These are phyloP conservation scores for Penicillium capsulatum DNA, from an alignment of 2,329 filamentous ascomycete species.

Conservation along the genomic window DNA sequence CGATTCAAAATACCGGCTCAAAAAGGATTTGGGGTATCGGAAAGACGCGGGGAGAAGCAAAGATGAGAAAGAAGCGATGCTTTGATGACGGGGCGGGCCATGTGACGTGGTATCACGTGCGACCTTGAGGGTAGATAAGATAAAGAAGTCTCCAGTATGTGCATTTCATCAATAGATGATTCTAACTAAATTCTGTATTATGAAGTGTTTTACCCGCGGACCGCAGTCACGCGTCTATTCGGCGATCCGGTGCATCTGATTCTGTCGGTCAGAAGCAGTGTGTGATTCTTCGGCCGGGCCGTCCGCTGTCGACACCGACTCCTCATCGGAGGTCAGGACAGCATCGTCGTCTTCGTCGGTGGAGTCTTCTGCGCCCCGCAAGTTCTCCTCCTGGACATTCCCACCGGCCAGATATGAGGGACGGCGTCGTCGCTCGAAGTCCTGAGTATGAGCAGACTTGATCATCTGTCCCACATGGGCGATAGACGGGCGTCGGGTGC, in stretches of 20 bases:
- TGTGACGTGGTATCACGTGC: constrained; percentile 20
- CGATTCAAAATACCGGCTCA: not conserved
- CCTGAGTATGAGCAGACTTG: constrained; percentile 78
- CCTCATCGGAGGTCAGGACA: constrained; percentile 29
- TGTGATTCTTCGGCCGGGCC: not conserved
- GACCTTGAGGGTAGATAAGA: not conserved
- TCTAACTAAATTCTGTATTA: constrained; percentile 5
- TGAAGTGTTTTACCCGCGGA: not conserved
- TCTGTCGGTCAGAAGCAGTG: constrained; percentile 1
- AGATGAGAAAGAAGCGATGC: constrained; percentile 6
- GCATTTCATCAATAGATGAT: constrained; percentile 5
- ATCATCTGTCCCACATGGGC: constrained; percentile 64
- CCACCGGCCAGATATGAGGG: constrained; percentile 41
- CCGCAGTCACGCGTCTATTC: constrained; percentile 2
- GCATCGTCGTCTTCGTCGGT: constrained; percentile 38
- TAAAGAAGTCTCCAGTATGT: constrained; percentile 2
- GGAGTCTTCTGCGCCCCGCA: constrained; percentile 34
- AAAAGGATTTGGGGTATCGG: not conserved
- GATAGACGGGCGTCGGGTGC: constrained; percentile 25
- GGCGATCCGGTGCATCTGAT: constrained; percentile 7
- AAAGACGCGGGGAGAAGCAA: not conserved
- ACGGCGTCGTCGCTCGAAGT: constrained; percentile 77
- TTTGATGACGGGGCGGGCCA: constrained; percentile 8
- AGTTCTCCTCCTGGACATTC: constrained; percentile 31
- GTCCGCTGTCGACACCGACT: constrained; percentile 9